These are phyloP conservation scores for Sclerotinia trifoliorum DNA, from an alignment of 2,329 filamentous ascomycete genomes.

Conservation along the genomic window DNA sequence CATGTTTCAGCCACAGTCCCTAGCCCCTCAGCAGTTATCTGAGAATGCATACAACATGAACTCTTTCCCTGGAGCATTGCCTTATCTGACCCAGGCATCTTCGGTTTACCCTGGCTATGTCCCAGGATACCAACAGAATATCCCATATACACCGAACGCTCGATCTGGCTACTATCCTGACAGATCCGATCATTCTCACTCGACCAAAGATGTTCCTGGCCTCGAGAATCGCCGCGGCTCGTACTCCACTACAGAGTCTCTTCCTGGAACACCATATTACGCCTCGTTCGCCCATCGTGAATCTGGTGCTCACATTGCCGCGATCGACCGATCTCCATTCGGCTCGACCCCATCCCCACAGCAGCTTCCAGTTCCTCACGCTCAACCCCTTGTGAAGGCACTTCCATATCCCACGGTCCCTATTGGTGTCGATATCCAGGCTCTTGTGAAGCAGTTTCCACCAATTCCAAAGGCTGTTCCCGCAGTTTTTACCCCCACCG, in stretches of 20 bases:
- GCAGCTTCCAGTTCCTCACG: slow-evolving; percentile 49
- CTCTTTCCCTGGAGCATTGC: slow-evolving; percentile 35
- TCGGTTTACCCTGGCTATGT: slow-evolving; percentile 37
- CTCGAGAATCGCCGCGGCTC: slow-evolving; percentile 66
- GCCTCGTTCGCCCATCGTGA: slow-evolving; percentile 58
- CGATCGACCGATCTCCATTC: slow-evolving; percentile 58
- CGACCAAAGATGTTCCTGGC: slow-evolving; percentile 51
- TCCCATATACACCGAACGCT: slow-evolving; percentile 38
- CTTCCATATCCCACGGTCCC: slow-evolving; percentile 38
- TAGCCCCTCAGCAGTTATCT: slow-evolving; percentile 31
- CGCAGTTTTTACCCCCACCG: slow-evolving; percentile 80
- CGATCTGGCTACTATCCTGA: slow-evolving; percentile 37
- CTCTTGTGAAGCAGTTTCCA: slow-evolving; percentile 72
- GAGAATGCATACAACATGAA: slow-evolving; percentile 36
- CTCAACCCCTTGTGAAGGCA: slow-evolving; percentile 39
- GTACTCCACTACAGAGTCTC: slow-evolving; percentile 67
- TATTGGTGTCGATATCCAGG: slow-evolving; percentile 51
- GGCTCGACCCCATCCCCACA: slow-evolving; percentile 68
- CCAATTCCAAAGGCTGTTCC: slow-evolving; percentile 84
- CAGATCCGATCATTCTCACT: slow-evolving; percentile 35
- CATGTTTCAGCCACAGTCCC: slow-evolving; percentile 38
- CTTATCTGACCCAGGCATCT: slow-evolving; percentile 38
- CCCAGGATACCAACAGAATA: slow-evolving; percentile 35
- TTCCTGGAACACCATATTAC: slow-evolving; percentile 64
- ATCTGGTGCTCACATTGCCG: slow-evolving; percentile 57